Percentiles rank a stretch among this genome's conserved stretches.
These are phyloP conservation scores for Penicillium daleae DNA, from an alignment of 495 filamentous ascomycete genomes.

Conservation along the genomic window DNA sequence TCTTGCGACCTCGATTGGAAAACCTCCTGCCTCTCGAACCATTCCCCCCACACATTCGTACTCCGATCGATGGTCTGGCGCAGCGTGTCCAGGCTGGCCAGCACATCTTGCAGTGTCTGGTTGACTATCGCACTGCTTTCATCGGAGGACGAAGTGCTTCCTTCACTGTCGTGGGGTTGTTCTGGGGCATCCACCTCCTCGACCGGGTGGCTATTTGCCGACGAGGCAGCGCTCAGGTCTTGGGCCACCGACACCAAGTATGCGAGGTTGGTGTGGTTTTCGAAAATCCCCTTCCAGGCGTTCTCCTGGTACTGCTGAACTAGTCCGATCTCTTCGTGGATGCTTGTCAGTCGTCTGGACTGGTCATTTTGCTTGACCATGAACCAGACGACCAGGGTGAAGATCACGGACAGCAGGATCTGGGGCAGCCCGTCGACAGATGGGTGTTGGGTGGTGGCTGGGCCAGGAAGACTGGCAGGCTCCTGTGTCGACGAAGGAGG, in stretches of 20 bases:
- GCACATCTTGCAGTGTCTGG: slow-evolving; percentile 3
- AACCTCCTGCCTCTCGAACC: not conserved
- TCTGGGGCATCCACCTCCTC: not conserved
- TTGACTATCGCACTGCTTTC: not conserved
- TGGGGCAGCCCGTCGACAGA: not conserved
- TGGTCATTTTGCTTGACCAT: not conserved
- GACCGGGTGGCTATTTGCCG: not conserved
- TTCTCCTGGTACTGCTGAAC: not conserved
- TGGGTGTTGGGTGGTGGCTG: not conserved
- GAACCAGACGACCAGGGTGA: not conserved
- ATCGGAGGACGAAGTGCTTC: not conserved
- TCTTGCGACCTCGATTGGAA: not conserved
- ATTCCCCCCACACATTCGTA: not conserved
- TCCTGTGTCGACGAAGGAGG: not conserved
- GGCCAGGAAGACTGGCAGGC: not conserved
- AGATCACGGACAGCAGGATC: slow-evolving; percentile 1
- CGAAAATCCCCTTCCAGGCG: not conserved
- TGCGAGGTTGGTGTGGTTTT: not conserved
- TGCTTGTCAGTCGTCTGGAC: not conserved
- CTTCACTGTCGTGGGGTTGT: not conserved
- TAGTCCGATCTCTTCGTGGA: not conserved
- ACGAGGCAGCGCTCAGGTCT: not conserved
- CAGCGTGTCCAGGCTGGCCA: slow-evolving; percentile 6
- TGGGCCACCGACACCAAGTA: not conserved
- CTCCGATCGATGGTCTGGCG: not conserved